Conservation (phyloP, 2,329 filamentous ascomycete species). For the Aspergillus sojae region DNA sequence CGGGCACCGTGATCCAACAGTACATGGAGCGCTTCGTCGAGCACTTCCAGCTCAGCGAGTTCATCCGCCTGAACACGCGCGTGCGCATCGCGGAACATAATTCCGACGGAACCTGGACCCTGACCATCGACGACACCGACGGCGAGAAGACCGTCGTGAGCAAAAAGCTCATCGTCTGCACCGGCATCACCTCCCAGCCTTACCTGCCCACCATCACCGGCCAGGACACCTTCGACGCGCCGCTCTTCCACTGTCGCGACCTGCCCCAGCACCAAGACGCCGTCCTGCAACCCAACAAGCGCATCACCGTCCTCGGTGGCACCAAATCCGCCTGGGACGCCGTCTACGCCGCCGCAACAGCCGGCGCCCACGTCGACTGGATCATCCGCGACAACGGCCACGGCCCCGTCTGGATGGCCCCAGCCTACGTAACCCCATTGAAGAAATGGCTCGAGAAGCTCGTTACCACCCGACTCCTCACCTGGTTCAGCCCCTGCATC, state of each 20-base stretch:
- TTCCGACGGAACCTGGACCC: slow-evolving; percentile 40
- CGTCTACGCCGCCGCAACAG: slow-evolving; percentile 59
- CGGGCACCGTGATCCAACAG: slow-evolving; percentile 56
- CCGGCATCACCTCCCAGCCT: slow-evolving; percentile 62
- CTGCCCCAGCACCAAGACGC: slow-evolving; percentile 46
- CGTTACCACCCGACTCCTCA: slow-evolving; percentile 66
- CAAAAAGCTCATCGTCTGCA: slow-evolving; percentile 62
- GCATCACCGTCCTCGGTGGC: slow-evolving; percentile 58
- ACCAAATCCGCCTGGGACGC: slow-evolving; percentile 67
- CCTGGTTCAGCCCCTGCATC: slow-evolving; percentile 74
- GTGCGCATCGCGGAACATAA: slow-evolving; percentile 54
- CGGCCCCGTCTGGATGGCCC: slow-evolving; percentile 44
- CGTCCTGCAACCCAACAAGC: slow-evolving; percentile 35
- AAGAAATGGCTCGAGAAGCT: slow-evolving; percentile 70
- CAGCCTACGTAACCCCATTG: slow-evolving; percentile 65
- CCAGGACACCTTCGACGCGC: slow-evolving; percentile 53
- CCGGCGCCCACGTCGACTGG: slow-evolving; percentile 53
- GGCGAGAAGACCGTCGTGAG: slow-evolving; percentile 29
- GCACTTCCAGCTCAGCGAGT: slow-evolving; percentile 53
- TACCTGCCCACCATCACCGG: slow-evolving; percentile 57
- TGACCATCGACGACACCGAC: slow-evolving; percentile 28
- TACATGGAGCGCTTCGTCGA: slow-evolving; percentile 62
- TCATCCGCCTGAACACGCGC: slow-evolving; percentile 54
- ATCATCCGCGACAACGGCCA: slow-evolving; percentile 46
- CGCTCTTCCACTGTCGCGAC: slow-evolving; percentile 62